Base-by-base conservation (phyloP, 305 asterid species). In the Salvia sclarea region DNA sequence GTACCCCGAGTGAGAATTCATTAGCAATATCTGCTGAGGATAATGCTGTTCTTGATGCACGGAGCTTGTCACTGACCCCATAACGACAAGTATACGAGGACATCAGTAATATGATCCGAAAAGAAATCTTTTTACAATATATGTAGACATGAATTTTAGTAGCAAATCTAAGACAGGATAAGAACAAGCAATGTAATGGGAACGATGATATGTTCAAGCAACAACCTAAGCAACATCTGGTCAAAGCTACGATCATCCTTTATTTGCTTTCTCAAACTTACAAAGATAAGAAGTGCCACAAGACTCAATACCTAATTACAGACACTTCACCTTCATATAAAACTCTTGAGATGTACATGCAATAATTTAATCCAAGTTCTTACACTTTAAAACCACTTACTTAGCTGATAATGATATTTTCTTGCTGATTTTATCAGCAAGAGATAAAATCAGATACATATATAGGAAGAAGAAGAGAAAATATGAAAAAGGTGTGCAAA, bases 1-100 rank as follows among this genome's bases (percentile, higher is more conserved):
- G 74, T 63, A 74, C 72, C 44, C 95, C 96, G 21, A 93, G 84
- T 0, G 88, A 79, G 61, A 72, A 71, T 49, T 90, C 97, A 11
- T 80, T 74, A 13, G 82, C 74, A 25, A 87, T 82, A 76, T 90
- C 96, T 16, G 97, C 97, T 4, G 89, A 89, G 17, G 98, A 90
- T 31, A 90, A 67, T 16, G 87, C 79, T 21, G 95, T 93, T 75
- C 97, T 88, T 62, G 98, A 89, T 70, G 82, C 82, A 22, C 96
- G 85, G 64, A 92, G 94, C 81, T 92, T 91, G 73, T 91, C 91
- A n/a, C 96, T 91, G 82, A 48, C 56, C 54, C 57, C 14, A 33
- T 40, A 54, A 40, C n/a, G 25, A 40, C n/a, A n/a, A 40, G 7
- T n/a, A n/a, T n/a, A n/a, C n/a, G 47, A 20, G 50, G n/a, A 50